Percentiles rank a stretch among this genome's conserved stretches.
phyloP scores from a whole-genome alignment of 192 early-diverging fungal species.

The Coemansia biformis region DNA sequence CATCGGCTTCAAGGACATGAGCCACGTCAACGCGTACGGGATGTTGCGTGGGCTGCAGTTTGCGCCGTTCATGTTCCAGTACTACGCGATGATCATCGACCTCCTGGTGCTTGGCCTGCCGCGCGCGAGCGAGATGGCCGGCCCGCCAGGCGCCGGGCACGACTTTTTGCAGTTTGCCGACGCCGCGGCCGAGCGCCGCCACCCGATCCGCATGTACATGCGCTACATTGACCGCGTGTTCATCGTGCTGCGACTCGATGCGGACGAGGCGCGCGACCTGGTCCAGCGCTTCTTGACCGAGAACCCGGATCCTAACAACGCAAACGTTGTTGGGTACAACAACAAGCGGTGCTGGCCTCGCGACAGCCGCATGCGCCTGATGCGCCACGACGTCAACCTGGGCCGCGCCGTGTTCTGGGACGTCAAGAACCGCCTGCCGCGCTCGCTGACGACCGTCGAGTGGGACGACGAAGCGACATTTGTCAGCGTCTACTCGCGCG shows the following conservation, averaged over 20 bases:
- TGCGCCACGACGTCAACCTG: slow-evolving; percentile 98
- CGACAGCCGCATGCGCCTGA: slow-evolving; percentile 97
- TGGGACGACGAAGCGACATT: slow-evolving; percentile 88
- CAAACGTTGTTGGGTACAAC: slow-evolving; percentile 97
- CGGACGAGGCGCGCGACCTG: slow-evolving; percentile 80
- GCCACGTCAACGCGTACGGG: slow-evolving; percentile 96
- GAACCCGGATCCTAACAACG: slow-evolving; percentile 97
- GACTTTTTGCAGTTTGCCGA: slow-evolving; percentile 97
- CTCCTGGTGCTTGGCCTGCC: slow-evolving; percentile 89
- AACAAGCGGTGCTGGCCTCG: slow-evolving; percentile 99
- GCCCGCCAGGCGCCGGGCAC: slow-evolving; percentile 85
- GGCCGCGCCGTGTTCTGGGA: slow-evolving; percentile 99
- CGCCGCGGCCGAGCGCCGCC: slow-evolving; percentile 83
- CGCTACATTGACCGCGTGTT: slow-evolving; percentile 92
- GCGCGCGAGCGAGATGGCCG: slow-evolving; percentile 95
- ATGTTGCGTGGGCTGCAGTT: slow-evolving; percentile 97
- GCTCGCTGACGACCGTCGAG: slow-evolving; percentile 94
- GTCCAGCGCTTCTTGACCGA: slow-evolving; percentile 96
- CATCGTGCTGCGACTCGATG: slow-evolving; percentile 90
- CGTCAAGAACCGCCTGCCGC: slow-evolving; percentile 94
- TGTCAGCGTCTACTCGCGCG: slow-evolving; percentile 92
- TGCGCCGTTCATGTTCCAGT: slow-evolving; percentile 96
- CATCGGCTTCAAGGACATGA: slow-evolving; percentile 98
- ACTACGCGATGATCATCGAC: slow-evolving; percentile 96
- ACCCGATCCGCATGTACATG: slow-evolving; percentile 94